A percentile compares a stretch with the other conserved stretches of the same genome.
Evolutionary conservation across 345 rosid species (phyloP).

Genomic region (Brassica juncea): DNA sequence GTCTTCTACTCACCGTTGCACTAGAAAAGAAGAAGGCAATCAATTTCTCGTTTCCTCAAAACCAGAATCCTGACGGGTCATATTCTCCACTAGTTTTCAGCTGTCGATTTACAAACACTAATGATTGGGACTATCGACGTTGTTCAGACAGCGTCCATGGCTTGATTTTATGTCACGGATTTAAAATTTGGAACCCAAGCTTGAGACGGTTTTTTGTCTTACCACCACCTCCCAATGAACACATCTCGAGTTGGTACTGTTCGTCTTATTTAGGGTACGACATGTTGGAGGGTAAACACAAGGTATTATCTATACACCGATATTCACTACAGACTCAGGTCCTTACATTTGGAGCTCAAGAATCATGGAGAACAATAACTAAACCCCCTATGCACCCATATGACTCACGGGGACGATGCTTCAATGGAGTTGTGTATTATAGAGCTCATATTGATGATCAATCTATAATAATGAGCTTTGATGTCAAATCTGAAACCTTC

Average conservation of each 20-base stretch:
- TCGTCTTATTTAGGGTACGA: not conserved
- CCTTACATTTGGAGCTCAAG: conserved; percentile 1
- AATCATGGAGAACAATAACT: not conserved
- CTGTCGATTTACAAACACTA: not conserved
- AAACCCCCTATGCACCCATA: not conserved
- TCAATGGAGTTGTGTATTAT: conserved; percentile 6
- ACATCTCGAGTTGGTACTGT: too few species aligned
- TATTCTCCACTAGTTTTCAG: not conserved
- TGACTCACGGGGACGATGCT: not conserved
- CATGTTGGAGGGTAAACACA: not conserved
- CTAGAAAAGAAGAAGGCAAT: too few species aligned
- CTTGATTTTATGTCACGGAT: not conserved
- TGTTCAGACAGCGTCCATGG: not conserved
- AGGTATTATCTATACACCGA: not conserved
- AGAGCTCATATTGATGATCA: not conserved
- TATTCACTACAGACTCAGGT: not conserved
- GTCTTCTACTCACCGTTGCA: not conserved
- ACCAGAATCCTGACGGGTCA: not conserved
- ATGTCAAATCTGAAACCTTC: not conserved
- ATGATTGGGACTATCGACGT: not conserved
- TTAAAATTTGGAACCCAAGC: not conserved
- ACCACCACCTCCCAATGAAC: not conserved
- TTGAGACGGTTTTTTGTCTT: not conserved
- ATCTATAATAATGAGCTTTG: not conserved
- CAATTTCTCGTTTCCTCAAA: not conserved